Base-by-base conservation (phyloP, 2,329 filamentous ascomycete species). In the Aspergillus sp. region DNA sequence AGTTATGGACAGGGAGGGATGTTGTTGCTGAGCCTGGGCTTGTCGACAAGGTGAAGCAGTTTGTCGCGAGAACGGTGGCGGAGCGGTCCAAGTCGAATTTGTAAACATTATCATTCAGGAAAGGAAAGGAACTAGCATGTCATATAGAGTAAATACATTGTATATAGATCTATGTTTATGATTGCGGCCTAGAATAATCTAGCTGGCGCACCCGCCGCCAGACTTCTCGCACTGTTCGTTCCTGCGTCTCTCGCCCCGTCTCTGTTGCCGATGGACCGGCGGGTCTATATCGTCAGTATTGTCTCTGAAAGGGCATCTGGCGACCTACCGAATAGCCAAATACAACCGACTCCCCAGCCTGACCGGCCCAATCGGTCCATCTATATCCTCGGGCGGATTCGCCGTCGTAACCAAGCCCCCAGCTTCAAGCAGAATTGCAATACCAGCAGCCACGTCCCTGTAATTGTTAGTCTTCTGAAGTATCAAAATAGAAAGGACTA, bases 401-500 rank as follows among this genome's bases (percentile, higher is more conserved):
- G 88, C 89, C 3, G 86, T 89, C 0, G 89, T 92, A 19, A 91
- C 80, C 4, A 92, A 71, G 0, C 89, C 89, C 1, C 89, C 89
- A 2, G 89, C 89, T 75, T 92, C 89, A 57, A 86, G 77, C 1
- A 92, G 75, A 41, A 92, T 86, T 4, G 87, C 88, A 58, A 91
- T 86, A 2, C 89, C 89, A 12, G 89, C 89, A 2, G 89, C 88
- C 3, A 91, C 89, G 64, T 92, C 89, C 88, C 66, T 70, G 46
- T 11, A 19, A 17, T 3, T 39, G 11, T n/a, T 15, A 15, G 7
- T 17, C 19, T 11, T 33, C 22, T 13, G 22, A 57, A 19, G 22
- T 30, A 19, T 12, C 1, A 4, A 9, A 15, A 19, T 7, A 48
- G 9, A 17, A 13, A 42, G 20, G 12, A 71, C 80, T 63, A 66